phyloP scores from a whole-genome alignment of 306 rosid genomes.

The Fragaria vesca region DNA sequence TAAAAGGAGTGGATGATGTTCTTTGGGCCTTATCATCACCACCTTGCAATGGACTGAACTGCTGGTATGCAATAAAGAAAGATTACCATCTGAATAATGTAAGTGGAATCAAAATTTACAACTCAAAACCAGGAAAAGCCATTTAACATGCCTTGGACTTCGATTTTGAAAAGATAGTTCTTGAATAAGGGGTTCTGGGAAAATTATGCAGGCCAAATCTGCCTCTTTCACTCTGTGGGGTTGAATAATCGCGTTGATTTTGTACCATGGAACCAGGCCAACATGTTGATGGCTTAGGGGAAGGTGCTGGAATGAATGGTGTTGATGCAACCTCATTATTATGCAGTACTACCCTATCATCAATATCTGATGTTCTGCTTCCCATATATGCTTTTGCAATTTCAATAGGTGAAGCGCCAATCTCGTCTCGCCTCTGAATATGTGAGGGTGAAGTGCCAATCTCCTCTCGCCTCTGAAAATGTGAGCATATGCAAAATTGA shows the following conservation, averaged over 20 bases:
- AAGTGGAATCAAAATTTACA: conserved; percentile 10
- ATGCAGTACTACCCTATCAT: conserved; percentile 39
- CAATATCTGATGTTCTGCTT: conserved; percentile 55
- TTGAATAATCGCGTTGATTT: conserved; percentile 45
- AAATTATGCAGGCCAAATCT: conserved; percentile 62
- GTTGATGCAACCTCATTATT: conserved; percentile 43
- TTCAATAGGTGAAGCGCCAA: conserved; percentile 77
- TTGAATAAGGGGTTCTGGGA: conserved; percentile 87
- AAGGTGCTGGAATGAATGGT: conserved; percentile 48
- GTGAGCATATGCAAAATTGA: conserved; percentile 17
- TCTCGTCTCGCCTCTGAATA: conserved; percentile 56
- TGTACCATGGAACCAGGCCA: conserved; percentile 89
- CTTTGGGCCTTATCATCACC: conserved; percentile 25
- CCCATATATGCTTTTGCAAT: conserved; percentile 92
- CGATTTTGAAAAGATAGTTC: conserved; percentile 68
- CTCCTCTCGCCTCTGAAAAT: conserved; percentile 54
- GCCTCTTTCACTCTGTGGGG: conserved; percentile 67
- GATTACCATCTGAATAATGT: conserved; percentile 1
- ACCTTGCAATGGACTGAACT: conserved; percentile 53
- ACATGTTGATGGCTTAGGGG: conserved; percentile 51
- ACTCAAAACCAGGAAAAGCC: conserved; percentile 16
- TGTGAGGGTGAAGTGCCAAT: conserved; percentile 66
- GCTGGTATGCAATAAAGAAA: conserved; percentile 15
- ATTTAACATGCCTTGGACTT: conserved; percentile 63
- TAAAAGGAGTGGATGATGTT: conserved; percentile 42